These are phyloP conservation scores for Magnaporthiopsis rhizophila DNA, from an alignment of 2,329 filamentous ascomycete genomes.

Conservation along the genomic window DNA sequence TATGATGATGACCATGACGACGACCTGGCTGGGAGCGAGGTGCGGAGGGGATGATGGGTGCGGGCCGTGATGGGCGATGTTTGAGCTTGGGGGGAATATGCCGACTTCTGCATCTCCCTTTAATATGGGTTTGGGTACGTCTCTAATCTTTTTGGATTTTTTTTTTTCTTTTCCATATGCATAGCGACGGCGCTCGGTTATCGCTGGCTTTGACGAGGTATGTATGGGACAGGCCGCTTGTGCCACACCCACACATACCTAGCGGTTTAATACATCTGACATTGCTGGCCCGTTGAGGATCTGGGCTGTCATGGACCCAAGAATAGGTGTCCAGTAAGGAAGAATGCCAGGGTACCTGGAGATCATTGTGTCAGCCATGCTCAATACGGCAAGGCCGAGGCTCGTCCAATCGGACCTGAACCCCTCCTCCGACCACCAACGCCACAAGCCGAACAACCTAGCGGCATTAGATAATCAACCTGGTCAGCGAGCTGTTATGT, in stretches of 20 bases:
- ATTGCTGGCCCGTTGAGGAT: neutral
- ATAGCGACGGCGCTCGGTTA: slow-evolving; percentile 9
- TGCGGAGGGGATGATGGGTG: neutral
- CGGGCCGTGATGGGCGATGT: too few species aligned
- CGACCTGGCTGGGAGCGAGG: neutral
- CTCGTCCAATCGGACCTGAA: neutral
- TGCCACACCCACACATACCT: too few species aligned
- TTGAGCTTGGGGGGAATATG: neutral
- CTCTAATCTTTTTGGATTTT: neutral
- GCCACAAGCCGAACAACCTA: too few species aligned
- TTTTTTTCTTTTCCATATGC: slow-evolving; percentile 5
- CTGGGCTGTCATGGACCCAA: neutral
- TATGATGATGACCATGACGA: slow-evolving; percentile 26
- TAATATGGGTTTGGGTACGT: neutral
- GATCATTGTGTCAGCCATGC: neutral
- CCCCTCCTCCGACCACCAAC: neutral
- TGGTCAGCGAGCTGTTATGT: too few species aligned
- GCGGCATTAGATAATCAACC: neutral
- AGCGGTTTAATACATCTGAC: neutral
- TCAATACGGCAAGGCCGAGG: neutral
- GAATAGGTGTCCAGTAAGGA: neutral
- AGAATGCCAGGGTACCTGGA: neutral
- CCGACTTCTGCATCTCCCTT: too few species aligned
- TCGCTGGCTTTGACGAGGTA: neutral
- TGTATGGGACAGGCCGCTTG: neutral